Evolutionary conservation across 2,329 filamentous ascomycete genomes (phyloP), one percentile per base, ranked within the genome.

Genomic region (Cladophialophora psammophila): DNA sequence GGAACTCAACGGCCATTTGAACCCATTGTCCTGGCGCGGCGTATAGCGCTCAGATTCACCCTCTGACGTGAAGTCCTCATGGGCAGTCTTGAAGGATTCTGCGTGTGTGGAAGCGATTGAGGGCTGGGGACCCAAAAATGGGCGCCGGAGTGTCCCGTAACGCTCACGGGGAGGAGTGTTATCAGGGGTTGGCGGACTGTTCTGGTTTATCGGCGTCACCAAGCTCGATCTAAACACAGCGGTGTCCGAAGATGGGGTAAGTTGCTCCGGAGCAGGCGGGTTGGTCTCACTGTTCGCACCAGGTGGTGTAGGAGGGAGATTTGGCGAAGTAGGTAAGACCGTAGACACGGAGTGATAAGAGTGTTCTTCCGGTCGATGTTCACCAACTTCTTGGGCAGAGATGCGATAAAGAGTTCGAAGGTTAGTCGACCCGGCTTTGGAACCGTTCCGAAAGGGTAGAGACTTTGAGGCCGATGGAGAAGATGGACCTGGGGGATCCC

Each of bases 41-140:
- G 72, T 68, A 54, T 69, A 71, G 5, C 69, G 69, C 50, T 79
- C 79, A 57, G 73, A 84, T 61, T 90, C 88, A 35, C 88, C 87
- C 20, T 89, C 90, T 1, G 86, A 87, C 18, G 83, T 84, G 0
- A 86, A 84, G 53, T 86, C 85, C 77, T 93, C 91, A 45, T 82
- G 84, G 4, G 91, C 91, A 2, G 91, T 93, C 71, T 81, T 88
- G 74, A 92, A 93, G 0, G 91, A 93, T 61, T 90, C 88, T 26
- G 88, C 84, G 45, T 85, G 85, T n/a, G 86, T 88, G 60, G 87
- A 89, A 1, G 82, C 83, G 6, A 84, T 78, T 2, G 83, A 88
- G 9, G 83, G 78, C 68, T 85, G 86, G 36, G 85, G 86, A 26
- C 85, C 83, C 69, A 88, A 84, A 69, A 78, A 78, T 53, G 82